Percentiles rank a stretch among this genome's conserved stretches.
Evolutionary conservation across 768 basidiomycete genomes (phyloP).

Genomic region (Pleurotus tuber-regium): DNA sequence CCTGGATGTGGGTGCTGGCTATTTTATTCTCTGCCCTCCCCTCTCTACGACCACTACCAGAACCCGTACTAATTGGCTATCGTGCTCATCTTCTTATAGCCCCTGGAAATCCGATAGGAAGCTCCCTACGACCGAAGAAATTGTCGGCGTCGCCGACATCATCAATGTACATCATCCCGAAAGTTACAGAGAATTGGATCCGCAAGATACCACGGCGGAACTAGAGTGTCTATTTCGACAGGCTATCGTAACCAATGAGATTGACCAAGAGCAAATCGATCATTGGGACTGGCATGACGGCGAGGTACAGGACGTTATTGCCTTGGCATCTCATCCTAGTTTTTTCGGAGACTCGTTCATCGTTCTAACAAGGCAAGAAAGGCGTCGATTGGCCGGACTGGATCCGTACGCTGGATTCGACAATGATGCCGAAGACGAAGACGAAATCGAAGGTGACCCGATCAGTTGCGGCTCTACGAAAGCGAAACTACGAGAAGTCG

Average conservation of each 20-base stretch:
- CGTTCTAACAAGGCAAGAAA: constrained; percentile 41
- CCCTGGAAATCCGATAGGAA: constrained; percentile 46
- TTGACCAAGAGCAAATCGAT: background rate
- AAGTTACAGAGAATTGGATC: constrained; percentile 8
- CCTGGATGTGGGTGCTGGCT: constrained; percentile 56
- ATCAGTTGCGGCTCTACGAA: background rate
- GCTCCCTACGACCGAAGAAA: constrained; percentile 30
- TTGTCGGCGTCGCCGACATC: constrained; percentile 25
- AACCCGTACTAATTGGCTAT: background rate
- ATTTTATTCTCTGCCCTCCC: background rate
- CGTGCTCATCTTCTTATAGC: constrained; percentile 23
- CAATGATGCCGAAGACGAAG: background rate
- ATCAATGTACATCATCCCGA: too few relatives aligned
- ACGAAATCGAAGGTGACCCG: background rate
- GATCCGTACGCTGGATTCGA: constrained; percentile 11
- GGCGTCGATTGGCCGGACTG: constrained; percentile 20
- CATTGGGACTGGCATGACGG: constrained; percentile 14
- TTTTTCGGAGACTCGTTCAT: constrained; percentile 25
- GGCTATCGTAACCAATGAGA: background rate
- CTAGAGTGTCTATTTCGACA: constrained; percentile 3
- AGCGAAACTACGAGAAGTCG: background rate
- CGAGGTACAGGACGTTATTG: constrained; percentile 6
- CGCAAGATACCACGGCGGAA: background rate
- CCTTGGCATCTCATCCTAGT: background rate
- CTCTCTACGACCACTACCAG: background rate